Base-by-base conservation (phyloP, 2,329 filamentous ascomycete species). In the Apiospora sp. region DNA sequence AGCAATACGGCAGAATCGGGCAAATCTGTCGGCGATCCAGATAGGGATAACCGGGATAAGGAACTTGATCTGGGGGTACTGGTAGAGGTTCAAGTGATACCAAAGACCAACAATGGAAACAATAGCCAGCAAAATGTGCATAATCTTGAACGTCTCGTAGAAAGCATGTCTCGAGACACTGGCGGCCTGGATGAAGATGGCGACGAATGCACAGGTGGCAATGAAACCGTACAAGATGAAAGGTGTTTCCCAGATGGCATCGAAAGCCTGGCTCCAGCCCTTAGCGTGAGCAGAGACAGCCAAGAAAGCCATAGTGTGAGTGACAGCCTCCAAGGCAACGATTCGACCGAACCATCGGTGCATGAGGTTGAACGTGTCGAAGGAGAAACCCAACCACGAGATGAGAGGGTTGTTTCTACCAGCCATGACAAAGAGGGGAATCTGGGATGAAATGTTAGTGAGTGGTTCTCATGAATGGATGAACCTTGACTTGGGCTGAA, bases 331-430 rank as follows among this genome's bases (percentile, higher is more conserved):
- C 19, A 94, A 83, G 24, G 92, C 87, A 37, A 93, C 92, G 73
- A 95, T 93, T 51, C 93, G 90, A 77, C 93, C 93, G 75, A 94
- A 88, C 93, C 93, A 95, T 74, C 93, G 89, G 82, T 96, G 93
- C 72, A 95, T 86, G 74, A 96, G 83, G 84, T 95, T 96, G 86
- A 93, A 95, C 0, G 92, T 94, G 81, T 96, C 93, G 81, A 95
- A 96, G 4, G 92, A 93, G 75, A 95, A 91, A 74, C 91, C 90
- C 71, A 94, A 86, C 75, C 93, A 85, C 74, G 86, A 86, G 79
- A 95, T 94, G 75, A 96, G 86, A 30, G 92, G 92, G 83, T 95
- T 95, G 84, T 95, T 95, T 77, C 93, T 88, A 58, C 92, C 91
- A 67, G 92, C 92, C 80, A 95, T 86, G 69, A 95, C 81, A 82